A percentile compares a stretch with the other conserved stretches of the same genome.
Conservation (phyloP, 2,329 filamentous ascomycete species). For the Ceratocystis albifundus region DNA sequence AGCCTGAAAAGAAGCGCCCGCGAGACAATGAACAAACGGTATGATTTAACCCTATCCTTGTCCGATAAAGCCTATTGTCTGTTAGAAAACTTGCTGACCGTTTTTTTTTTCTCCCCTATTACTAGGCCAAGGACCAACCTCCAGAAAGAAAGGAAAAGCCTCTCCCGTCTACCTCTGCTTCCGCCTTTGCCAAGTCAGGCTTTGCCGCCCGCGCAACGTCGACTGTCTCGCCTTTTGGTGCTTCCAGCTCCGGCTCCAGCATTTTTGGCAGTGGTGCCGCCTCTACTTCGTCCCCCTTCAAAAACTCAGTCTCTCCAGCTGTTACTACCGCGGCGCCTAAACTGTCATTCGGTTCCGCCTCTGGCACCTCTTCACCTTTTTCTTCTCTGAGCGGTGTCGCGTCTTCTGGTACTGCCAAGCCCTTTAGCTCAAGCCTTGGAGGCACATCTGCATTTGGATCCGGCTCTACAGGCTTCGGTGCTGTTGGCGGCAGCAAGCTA, state of each 20-base stretch:
- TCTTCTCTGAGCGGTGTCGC: conserved; percentile 29
- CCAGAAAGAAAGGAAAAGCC: conserved; percentile 29
- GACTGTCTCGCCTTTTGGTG: conserved; percentile 52
- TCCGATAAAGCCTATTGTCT: not conserved
- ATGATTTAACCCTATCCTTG: conserved; percentile 18
- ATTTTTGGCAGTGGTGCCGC: conserved; percentile 26
- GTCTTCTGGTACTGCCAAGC: conserved; percentile 31
- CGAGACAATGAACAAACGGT: conserved; percentile 40
- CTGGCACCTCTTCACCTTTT: conserved; percentile 36
- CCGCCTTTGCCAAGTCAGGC: conserved; percentile 56
- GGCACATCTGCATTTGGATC: conserved; percentile 35
- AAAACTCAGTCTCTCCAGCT: conserved; percentile 19
- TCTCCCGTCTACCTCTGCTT: conserved; percentile 38
- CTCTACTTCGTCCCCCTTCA: conserved; percentile 28
- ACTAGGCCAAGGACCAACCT: conserved; percentile 2
- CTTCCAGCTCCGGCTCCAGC: conserved; percentile 31
- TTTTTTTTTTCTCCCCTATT: not conserved
- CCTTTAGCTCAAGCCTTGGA: conserved; percentile 39
- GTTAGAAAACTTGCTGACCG: not conserved
- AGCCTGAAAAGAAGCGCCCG: conserved; percentile 55
- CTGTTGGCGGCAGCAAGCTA: conserved; percentile 37
- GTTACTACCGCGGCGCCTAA: conserved; percentile 31
- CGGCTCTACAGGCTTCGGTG: conserved; percentile 48
- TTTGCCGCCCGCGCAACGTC: conserved; percentile 55
- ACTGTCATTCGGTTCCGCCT: conserved; percentile 38